These are phyloP conservation scores for Brassica carinata DNA, from an alignment of 345 rosid species.

Conservation along the genomic window DNA sequence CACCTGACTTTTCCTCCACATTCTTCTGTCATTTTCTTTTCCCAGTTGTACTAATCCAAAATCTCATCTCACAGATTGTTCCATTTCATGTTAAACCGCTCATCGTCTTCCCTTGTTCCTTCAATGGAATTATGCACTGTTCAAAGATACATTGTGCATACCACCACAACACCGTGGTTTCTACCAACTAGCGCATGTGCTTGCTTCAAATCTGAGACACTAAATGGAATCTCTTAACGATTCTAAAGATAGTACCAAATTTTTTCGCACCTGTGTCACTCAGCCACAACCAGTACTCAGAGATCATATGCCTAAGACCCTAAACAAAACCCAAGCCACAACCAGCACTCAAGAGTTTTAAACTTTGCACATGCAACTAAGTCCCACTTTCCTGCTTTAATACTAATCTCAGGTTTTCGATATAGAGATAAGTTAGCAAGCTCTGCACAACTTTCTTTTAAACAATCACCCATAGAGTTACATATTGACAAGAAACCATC, in stretches of 20 bases:
- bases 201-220: background rate
- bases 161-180: background rate
- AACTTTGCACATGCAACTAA: background rate
- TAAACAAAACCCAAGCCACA: background rate
- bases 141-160: background rate
- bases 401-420: background rate
- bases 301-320: background rate
- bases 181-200: background rate
- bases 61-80: constrained; percentile 34
- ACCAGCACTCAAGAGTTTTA: background rate
- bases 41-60: constrained; percentile 45
- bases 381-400: background rate
- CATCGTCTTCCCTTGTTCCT: background rate
- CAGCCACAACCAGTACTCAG: background rate
- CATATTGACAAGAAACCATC: constrained; percentile 31
- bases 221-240: background rate
- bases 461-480: constrained; percentile 19
- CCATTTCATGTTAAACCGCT: background rate
- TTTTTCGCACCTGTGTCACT: background rate
- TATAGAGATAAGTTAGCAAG: background rate
- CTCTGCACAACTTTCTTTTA: background rate
- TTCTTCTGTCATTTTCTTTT: background rate
- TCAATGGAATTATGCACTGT: background rate
- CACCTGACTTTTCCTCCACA: constrained; percentile 25
- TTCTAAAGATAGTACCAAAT: background rate